Base-by-base conservation (phyloP, 83 land plant genomes). In the Diphasiastrum complanatum region DNA sequence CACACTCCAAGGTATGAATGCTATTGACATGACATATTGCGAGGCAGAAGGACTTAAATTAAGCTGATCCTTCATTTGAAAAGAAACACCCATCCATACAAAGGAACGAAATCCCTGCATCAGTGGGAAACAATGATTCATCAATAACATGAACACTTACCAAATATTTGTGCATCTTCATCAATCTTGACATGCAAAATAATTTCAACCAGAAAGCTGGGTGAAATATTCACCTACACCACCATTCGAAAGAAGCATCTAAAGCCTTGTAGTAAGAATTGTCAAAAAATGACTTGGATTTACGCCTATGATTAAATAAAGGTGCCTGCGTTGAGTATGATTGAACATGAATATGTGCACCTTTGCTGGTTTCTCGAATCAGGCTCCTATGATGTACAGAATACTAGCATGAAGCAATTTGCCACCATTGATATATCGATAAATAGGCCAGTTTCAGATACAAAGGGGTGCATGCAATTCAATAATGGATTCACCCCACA, bases 101-200 rank as follows among this genome's bases (percentile, higher is more conserved):
- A 89, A 83, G 1, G 96, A 79, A 65, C 82, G 70, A 53, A 89
- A 89, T 24, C 91, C 87, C 91, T 89, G 65, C 47, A 62, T n/a
- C 18, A 22, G 0, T 30, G 1, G 14, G 10, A 0, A 45, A 12
- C 1, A 23, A 0, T 28, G 53, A 10, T 0, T 62, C 8, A 38
- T 8, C 43, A 38, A 38, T 14, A 38, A 14, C 43, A 38, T 8
- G 43, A 38, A 38, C n/a, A n/a, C n/a, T n/a, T n/a, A n/a, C n/a
- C n/a, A 38, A 8, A 38, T 8, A 14, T 8, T 8, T 38, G 43
- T 38, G 8, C 43, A 8, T 14, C 14, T 38, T 38, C 14, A 14
- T 38, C 14, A 8, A 8, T 38, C 43, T 8, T 14, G 12, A 38
- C 14, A 8, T 8, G 14, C 14, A 38, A 38, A 8, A 38, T 14